Evolutionary conservation across 164 flowering plant species (phyloP), one percentile per base, ranked within the genome.

Genomic region (Piper longum): DNA sequence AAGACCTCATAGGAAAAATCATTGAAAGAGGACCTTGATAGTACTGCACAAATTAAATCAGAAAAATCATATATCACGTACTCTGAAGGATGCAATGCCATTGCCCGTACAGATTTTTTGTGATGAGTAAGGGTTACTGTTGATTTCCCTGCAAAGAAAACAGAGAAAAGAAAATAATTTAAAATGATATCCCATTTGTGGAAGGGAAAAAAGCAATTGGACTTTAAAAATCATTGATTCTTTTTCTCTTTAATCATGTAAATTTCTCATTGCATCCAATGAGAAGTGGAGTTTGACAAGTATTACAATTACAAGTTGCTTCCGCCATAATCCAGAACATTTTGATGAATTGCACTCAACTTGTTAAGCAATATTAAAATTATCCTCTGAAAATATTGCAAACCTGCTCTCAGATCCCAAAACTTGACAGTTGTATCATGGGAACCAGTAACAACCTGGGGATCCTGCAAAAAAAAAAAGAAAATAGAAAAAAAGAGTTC

Each of bases 391-490:
- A 43, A 59, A 52, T 57, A 57, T 36, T 13, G 19, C 59, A 7
- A 4, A 87, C 97, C 95, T 75, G 80, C 81, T 80, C 95, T 77
- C 51, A 95, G 95, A 78, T 95, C 99, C 99, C 99, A 95, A 66
- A 91, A 86, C 80, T 95, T 95, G 40, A 95, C 85, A 54, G 99
- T 95, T 44, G 91, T 60, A 73, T 95, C 99, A 69, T 91, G 96
- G 51, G 99, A 95, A 59, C 99, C 99, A 62, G 99, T 95, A 26
- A 95, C 84, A 41, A 95, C 98, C 77, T 95, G 99, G 66, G 99
- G 99, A 78, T 95, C 98, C 99, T 95, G 86, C 12, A 72, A 79
- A 55, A 26, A 54, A 52, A 5, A 48, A 48, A 9, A 13, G 7
- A 8, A 14, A 12, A 9, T 0, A 1, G 0, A 48, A 48, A 9